Evolutionary conservation across 225 moss, liverwort and hornwort genomes (phyloP), one percentile per base, ranked within the genome.

Genomic region (Straminergon stramineum): DNA sequence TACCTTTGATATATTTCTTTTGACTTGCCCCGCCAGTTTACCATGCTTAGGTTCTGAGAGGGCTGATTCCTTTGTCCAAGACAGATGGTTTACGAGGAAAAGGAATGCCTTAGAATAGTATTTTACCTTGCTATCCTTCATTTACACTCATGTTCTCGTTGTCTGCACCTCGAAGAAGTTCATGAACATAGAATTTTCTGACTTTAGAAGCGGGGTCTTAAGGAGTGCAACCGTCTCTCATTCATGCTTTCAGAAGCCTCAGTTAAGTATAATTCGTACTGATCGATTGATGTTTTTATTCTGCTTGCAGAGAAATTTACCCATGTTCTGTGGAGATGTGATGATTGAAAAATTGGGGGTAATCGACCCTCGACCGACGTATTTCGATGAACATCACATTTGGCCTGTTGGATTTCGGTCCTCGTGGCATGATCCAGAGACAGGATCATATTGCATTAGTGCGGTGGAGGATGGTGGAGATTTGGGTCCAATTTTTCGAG

Each of bases 401-500:
- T 98, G 95, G 95, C 98, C 98, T 75, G 89, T 95, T 88, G 96
- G 95, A 58, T 97, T 94, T 87, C 93, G 94, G 82, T 96, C 94
- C 83, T 93, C 97, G 56, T 98, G 97, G 96, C 98, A 98, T 94
- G 98, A 98, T 84, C 89, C 93, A 84, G 89, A 91, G 78, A 97
- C 97, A 39, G 95, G 95, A 68, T 98, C 98, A 51, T 94, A 95
- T 93, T 98, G 96, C 91, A 95, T 97, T 75, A 98, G 97, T 91
- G 96, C 94, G 93, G 94, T 98, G 67, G 92, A 92, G 85, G 95
- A 98, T 88, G 94, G 91, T 79, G 97, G 96, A 85, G 90, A 93
- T 57, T 85, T 91, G 68, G 94, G 93, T 84, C 97, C 97, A 88
- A 77, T 93, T 87, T 98, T 98, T 90, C 94, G 95, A 80, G 95